phyloP scores from a whole-genome alignment of 1,139 yeast genomes.

The Chernovozyma sophiae-reginae region DNA sequence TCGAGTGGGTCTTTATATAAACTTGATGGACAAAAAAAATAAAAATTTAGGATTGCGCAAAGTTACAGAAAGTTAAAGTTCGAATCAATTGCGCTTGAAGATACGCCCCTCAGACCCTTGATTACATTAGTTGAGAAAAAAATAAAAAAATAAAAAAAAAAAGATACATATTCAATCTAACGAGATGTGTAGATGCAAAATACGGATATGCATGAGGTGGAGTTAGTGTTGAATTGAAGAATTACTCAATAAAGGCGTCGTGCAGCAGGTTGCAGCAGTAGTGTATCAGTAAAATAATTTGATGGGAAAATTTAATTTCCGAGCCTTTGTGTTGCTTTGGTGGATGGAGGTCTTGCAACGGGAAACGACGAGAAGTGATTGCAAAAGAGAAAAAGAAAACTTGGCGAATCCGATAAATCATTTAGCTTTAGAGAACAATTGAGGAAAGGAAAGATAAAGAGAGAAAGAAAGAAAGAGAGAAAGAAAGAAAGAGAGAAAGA shows the following conservation, averaged over 20 bases:
- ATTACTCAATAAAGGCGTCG: constrained; percentile 3
- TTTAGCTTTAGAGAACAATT: too few species aligned
- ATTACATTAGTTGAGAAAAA: background rate
- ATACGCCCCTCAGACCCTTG: background rate
- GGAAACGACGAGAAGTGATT: too few species aligned
- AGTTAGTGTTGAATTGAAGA: background rate
- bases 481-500: too few species aligned
- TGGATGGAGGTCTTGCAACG: too few species aligned
- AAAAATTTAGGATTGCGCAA: too few species aligned
- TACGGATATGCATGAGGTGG: constrained; percentile 1
- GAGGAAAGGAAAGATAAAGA: too few species aligned
- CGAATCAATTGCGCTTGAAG: background rate
- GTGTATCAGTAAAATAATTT: too few species aligned
- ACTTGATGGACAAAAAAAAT: background rate
- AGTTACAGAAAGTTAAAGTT: background rate
- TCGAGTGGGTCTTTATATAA: background rate
- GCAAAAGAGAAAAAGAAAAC: too few species aligned
- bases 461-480: too few species aligned
- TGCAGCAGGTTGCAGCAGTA: constrained; percentile 3
- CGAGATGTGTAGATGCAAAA: constrained; percentile 5
- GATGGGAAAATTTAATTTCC: too few species aligned
- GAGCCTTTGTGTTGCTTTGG: too few species aligned
- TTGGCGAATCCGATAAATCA: too few species aligned
- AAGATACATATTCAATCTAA: constrained; percentile 3
- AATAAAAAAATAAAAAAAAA: background rate